Percentiles rank a stretch among this genome's conserved stretches.
These are phyloP conservation scores for Hymenoscyphus albidus DNA, from an alignment of 2,329 filamentous ascomycete genomes.

Conservation along the genomic window DNA sequence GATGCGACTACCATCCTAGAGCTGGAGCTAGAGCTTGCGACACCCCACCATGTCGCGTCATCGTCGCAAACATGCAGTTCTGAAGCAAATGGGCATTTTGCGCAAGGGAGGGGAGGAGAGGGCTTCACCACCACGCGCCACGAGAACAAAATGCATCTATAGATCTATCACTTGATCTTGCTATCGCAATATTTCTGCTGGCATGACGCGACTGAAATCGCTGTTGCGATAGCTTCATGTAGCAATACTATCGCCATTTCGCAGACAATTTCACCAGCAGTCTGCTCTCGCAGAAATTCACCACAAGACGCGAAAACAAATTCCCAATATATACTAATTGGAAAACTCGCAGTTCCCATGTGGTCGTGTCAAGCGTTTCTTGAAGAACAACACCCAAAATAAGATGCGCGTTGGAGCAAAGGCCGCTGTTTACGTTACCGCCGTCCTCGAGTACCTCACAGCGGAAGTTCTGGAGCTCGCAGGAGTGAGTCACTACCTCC, in stretches of 20 bases:
- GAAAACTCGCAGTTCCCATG: conserved; percentile 75
- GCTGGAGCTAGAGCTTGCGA: conserved; percentile 14
- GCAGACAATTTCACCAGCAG: conserved; percentile 7
- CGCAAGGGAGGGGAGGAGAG: conserved; percentile 7
- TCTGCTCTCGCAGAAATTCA: neutral
- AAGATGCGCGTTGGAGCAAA: conserved; percentile 99
- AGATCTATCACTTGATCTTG: conserved; percentile 8
- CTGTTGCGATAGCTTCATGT: conserved; percentile 2
- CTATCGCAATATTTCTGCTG: conserved; percentile 22
- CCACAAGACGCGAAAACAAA: neutral
- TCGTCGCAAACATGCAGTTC: conserved; percentile 13
- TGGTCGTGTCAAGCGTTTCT: conserved; percentile 99
- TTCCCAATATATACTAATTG: conserved; percentile 31
- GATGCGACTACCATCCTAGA: conserved; percentile 14
- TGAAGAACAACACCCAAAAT: conserved; percentile 98
- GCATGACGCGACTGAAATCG: neutral
- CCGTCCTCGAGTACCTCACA: conserved; percentile 95
- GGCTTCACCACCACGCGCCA: neutral
- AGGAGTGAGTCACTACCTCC: conserved; percentile 58
- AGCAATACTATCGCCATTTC: conserved; percentile 21
- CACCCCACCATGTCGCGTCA: conserved; percentile 34
- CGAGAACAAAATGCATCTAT: conserved; percentile 4
- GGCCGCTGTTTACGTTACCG: conserved; percentile 96
- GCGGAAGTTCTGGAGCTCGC: conserved; percentile 97
- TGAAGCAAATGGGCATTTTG: conserved; percentile 4